Percentiles rank a stretch among this genome's conserved stretches.
phyloP scores from a whole-genome alignment of 805 yeast species.

The Candida multigemmis region DNA sequence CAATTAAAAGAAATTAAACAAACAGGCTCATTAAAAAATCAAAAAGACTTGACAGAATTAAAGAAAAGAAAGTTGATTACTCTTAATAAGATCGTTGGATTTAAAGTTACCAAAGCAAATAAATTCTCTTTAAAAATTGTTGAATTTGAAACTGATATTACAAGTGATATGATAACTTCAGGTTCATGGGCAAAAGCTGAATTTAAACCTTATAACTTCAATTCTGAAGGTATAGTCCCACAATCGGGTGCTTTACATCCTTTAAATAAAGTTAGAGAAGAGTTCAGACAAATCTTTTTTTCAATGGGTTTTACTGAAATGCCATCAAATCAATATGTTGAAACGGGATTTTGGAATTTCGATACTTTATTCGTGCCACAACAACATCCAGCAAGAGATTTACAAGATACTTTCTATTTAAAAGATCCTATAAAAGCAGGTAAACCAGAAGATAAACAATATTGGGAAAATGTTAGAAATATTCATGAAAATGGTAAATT shows the following conservation, averaged over 20 bases:
- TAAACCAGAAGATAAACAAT: constrained; percentile 72
- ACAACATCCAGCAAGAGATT: constrained; percentile 99
- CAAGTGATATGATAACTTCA: constrained; percentile 80
- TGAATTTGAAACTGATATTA: constrained; percentile 85
- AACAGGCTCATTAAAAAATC: constrained; percentile 49
- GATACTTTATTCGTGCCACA: constrained; percentile 96
- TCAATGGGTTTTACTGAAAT: constrained; percentile 97
- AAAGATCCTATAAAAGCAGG: constrained; percentile 84
- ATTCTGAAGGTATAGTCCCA: constrained; percentile 87
- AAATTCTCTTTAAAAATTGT: constrained; percentile 77
- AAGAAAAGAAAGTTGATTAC: constrained; percentile 86
- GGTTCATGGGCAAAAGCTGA: constrained; percentile 77
- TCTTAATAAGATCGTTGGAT: constrained; percentile 67
- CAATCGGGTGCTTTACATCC: constrained; percentile 94
- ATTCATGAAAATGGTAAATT: constrained; percentile 87
- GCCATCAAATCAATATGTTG: constrained; percentile 98
- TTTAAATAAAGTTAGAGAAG: constrained; percentile 91
- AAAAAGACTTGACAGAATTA: constrained; percentile 70
- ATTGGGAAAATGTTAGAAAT: constrained; percentile 66
- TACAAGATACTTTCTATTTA: constrained; percentile 96
- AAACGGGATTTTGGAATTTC: constrained; percentile 98
- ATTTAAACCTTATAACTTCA: constrained; percentile 93
- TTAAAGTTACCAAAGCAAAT: constrained; percentile 67
- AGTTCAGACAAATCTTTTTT: constrained; percentile 95
- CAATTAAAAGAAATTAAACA: constrained; percentile 49